Base-by-base conservation (phyloP, 2,329 filamentous ascomycete genomes). In the Pseudogymnoascus sp. region DNA sequence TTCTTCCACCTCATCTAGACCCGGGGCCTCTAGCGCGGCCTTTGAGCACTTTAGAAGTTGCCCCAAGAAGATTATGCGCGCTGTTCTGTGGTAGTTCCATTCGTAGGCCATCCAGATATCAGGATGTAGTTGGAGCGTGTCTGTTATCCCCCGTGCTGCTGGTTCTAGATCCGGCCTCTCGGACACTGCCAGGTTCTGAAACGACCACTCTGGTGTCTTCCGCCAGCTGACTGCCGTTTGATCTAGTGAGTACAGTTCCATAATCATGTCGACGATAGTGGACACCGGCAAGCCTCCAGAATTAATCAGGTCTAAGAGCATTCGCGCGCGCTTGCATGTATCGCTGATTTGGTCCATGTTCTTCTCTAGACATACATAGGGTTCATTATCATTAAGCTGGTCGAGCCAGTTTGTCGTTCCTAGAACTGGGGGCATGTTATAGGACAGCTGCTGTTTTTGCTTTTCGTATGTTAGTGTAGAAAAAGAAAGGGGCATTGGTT, bases 61-160 rank as follows among this genome's bases (percentile, higher is more conserved):
- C 60, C 75, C 70, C 15, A 74, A 71, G 4, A 77, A 68, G n/a
- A 76, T 70, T 23, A 77, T 75, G 3, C 75, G 70, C 4, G 74
- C 75, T 28, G 75, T 71, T 2, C 75, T 70, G 53, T 77, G 74
- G 59, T 78, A 78, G 57, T 77, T 76, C 74, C 75, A 77, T 64
- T 78, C 76, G 44, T 78, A 78, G 4, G 74, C 72, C 64, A 75
- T 76, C 76, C 76, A 77, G 0, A 77, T 61, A 66, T 77, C 76
- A 3, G 68, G 64, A 62, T 77, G 76, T 2, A 78, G 64, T 62
- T 77, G 69, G 9, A 77, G 64, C 0, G 63, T 69, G 1, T 68
- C 68, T 1, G 72, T 70, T 13, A 73, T 63, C 26, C 28, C 47
- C 7, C 38, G 15, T 33, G 61, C 15, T 42, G 9, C 63, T 17